Conservation (phyloP, 805 yeast species). For the Lipomyces japonicus region DNA sequence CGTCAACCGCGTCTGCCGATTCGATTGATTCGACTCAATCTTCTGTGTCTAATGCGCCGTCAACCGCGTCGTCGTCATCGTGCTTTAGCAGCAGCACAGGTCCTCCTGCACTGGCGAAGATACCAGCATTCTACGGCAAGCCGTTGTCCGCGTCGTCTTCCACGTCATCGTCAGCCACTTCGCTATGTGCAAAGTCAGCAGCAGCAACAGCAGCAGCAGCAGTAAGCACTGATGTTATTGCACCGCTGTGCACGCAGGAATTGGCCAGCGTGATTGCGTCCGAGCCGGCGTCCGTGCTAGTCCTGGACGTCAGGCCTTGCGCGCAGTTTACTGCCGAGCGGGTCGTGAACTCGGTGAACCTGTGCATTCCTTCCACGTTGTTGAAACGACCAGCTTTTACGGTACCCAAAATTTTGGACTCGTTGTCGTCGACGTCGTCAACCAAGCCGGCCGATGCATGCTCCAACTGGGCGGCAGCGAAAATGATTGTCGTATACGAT, state of each 20-base stretch:
- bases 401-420: conserved; percentile 41
- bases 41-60: neutral
- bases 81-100: neutral
- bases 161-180: conserved; percentile 2
- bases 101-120: neutral
- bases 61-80: neutral
- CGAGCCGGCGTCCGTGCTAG: conserved; percentile 37
- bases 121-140: neutral
- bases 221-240: conserved; percentile 7
- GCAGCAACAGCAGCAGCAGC: neutral
- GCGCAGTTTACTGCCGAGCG: conserved; percentile 63
- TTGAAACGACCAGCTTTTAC: conserved; percentile 71
- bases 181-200: neutral
- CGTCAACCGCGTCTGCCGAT: neutral
- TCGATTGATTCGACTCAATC: neutral
- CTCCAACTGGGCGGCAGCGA: conserved; percentile 27
- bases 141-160: neutral
- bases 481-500: conserved; percentile 52
- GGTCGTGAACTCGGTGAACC: conserved; percentile 59
- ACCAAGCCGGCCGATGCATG: no score
- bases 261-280: conserved; percentile 11
- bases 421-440: conserved; percentile 39
- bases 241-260: conserved; percentile 13
- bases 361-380: conserved; percentile 87
- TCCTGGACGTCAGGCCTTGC: conserved; percentile 78